Percentiles rank a stretch among this genome's conserved stretches.
Conservation (phyloP, 2,329 filamentous ascomycete species). For the Plectosphaerella plurivora region DNA sequence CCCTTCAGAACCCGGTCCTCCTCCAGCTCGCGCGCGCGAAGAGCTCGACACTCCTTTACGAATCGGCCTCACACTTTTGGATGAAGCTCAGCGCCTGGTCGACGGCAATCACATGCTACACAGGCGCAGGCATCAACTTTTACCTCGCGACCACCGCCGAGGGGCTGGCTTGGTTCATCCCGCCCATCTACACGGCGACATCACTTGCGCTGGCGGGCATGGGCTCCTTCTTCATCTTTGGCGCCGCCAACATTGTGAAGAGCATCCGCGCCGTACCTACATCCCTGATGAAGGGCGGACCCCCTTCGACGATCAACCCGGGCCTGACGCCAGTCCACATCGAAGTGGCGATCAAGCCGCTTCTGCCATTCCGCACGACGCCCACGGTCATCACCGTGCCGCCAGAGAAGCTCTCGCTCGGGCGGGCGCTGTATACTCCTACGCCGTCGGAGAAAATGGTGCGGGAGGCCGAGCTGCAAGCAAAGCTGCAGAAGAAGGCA, state of each 20-base stretch:
- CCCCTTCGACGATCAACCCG: constrained; percentile 8
- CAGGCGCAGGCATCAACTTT: constrained; percentile 46
- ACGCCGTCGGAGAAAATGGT: constrained; percentile 17
- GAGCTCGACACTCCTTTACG: constrained; percentile 58
- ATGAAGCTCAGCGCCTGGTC: constrained; percentile 58
- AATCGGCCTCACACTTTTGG: constrained; percentile 58
- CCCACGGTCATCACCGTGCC: constrained; percentile 35
- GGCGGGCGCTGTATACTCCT: constrained; percentile 26
- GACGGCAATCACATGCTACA: constrained; percentile 48
- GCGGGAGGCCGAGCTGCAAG: constrained; percentile 23
- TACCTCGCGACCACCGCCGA: constrained; percentile 41
- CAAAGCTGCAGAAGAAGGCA: constrained; percentile 31
- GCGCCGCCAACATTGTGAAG: constrained; percentile 54
- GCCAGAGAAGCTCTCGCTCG: constrained; percentile 30
- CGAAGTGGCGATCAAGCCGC: constrained; percentile 47
- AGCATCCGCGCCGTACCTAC: constrained; percentile 51
- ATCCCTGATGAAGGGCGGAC: constrained; percentile 6
- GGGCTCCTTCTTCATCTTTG: constrained; percentile 55
- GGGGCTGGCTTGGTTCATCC: constrained; percentile 43
- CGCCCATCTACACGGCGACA: constrained; percentile 51
- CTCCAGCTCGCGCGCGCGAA: constrained; percentile 51
- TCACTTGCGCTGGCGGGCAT: constrained; percentile 56
- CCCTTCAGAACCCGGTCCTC: constrained; percentile 39
- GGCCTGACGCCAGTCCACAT: constrained; percentile 33
- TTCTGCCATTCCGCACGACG: constrained; percentile 39